These are phyloP conservation scores for Aspergillus versicolor DNA, from an alignment of 2,329 filamentous ascomycete genomes.

Conservation along the genomic window DNA sequence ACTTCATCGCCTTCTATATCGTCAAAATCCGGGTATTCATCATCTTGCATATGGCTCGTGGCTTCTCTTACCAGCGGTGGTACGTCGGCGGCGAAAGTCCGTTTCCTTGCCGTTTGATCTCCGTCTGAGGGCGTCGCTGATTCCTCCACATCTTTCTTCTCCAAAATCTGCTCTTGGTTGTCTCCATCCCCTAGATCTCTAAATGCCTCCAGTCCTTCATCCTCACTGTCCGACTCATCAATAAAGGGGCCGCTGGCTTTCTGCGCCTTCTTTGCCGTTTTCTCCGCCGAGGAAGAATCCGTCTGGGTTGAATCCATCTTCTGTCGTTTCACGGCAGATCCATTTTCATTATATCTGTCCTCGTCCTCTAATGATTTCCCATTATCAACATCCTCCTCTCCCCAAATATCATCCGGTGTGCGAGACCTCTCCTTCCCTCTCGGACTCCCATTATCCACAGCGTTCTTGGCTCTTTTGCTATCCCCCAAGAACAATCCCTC, in stretches of 20 bases:
- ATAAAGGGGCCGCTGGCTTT: slow-evolving; percentile 39
- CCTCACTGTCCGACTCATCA: slow-evolving; percentile 56
- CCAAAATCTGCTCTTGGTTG: not conserved
- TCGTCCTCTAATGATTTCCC: slow-evolving; percentile 10
- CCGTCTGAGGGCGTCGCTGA: not conserved
- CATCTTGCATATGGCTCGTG: slow-evolving; percentile 44
- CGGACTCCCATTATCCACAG: not conserved
- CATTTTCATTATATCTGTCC: slow-evolving; percentile 34
- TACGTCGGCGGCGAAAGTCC: slow-evolving; percentile 22
- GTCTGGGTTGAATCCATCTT: slow-evolving; percentile 25
- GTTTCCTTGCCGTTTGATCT: slow-evolving; percentile 15
- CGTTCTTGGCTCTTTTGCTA: slow-evolving; percentile 19
- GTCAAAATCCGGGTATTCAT: slow-evolving; percentile 56
- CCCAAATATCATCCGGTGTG: slow-evolving; percentile 38
- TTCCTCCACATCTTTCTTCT: not conserved
- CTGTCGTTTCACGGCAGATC: slow-evolving; percentile 32
- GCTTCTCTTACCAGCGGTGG: slow-evolving; percentile 52
- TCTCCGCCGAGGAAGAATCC: not conserved
- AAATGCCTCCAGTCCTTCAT: slow-evolving; percentile 38
- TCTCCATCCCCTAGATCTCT: slow-evolving; percentile 19
- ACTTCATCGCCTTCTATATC: slow-evolving; percentile 63
- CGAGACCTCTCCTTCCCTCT: slow-evolving; percentile 18
- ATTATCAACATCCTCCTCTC: slow-evolving; percentile 17
- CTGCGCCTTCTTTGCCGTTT: slow-evolving; percentile 3
- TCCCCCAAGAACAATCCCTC: slow-evolving; percentile 37